phyloP scores from a whole-genome alignment of 164 flowering plant species.

The Buxus sempervirens region DNA sequence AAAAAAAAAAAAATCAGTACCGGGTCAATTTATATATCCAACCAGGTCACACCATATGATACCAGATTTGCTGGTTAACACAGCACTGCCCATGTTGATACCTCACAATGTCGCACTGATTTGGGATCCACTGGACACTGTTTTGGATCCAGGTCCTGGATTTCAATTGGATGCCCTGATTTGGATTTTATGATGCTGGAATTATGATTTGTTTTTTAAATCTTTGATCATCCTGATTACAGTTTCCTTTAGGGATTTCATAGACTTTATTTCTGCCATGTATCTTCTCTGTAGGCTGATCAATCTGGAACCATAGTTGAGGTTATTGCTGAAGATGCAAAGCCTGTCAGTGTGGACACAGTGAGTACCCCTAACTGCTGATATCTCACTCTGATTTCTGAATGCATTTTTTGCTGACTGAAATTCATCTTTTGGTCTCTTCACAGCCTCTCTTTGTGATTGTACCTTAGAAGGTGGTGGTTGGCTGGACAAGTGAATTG shows the following conservation, averaged over 20 bases:
- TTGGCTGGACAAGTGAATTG: neutral
- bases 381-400: neutral
- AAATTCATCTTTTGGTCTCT: neutral
- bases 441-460: constrained; percentile 47
- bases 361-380: constrained; percentile 25
- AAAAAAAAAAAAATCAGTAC: too few species aligned
- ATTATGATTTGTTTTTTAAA: too few species aligned
- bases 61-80: too few species aligned
- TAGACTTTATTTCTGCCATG: neutral
- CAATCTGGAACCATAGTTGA: constrained; percentile 53
- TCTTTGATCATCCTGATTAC: neutral
- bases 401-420: too few species aligned
- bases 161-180: too few species aligned
- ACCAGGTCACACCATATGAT: too few species aligned
- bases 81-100: too few species aligned
- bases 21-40: too few species aligned
- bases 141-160: too few species aligned
- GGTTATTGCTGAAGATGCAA: constrained; percentile 50
- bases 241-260: neutral
- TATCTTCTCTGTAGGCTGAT: constrained; percentile 38
- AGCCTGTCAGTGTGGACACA: constrained; percentile 53
- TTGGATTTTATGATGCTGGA: too few species aligned
- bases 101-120: too few species aligned
- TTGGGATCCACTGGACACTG: too few species aligned
- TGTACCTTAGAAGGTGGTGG: constrained; percentile 21